Percentiles rank a stretch among this genome's conserved stretches.
These are phyloP conservation scores for Fonsecaea pugnacius DNA, from an alignment of 2,329 filamentous ascomycete genomes.

Conservation along the genomic window DNA sequence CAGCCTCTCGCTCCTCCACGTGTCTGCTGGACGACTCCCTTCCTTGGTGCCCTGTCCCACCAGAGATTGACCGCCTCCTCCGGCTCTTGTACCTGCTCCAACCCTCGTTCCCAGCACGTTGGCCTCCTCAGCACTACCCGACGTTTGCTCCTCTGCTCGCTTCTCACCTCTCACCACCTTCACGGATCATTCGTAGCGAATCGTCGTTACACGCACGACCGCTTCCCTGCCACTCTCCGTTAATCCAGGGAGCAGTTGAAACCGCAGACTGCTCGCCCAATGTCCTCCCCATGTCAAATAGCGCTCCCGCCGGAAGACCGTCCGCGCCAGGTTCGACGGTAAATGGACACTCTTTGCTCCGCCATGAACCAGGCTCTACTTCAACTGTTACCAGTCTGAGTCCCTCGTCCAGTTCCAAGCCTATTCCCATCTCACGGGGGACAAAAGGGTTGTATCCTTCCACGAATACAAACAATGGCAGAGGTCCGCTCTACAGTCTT, in stretches of 20 bases:
- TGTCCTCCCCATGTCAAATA: constrained; percentile 58
- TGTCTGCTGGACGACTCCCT: constrained; percentile 21
- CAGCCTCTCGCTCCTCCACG: constrained; percentile 36
- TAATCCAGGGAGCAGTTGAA: constrained; percentile 8
- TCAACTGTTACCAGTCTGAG: constrained; percentile 35
- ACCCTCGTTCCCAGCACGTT: constrained; percentile 26
- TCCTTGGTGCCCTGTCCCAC: constrained; percentile 9
- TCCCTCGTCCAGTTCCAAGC: constrained; percentile 43
- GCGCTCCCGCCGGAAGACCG: constrained; percentile 54
- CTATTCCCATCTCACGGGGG: constrained; percentile 41
- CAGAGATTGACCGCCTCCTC: constrained; percentile 28
- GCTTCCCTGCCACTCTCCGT: constrained; percentile 20
- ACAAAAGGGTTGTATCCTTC: constrained; percentile 26
- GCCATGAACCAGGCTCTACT: constrained; percentile 41
- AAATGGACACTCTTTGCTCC: constrained; percentile 38
- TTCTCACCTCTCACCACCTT: constrained; percentile 20
- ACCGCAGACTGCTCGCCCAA: constrained; percentile 45
- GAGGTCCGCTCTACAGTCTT: constrained; percentile 24
- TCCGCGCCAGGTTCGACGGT: constrained; percentile 44
- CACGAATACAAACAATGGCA: constrained; percentile 28
- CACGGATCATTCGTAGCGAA: constrained; percentile 30
- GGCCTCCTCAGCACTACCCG: constrained; percentile 22
- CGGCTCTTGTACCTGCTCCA: constrained; percentile 8
- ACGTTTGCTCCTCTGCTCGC: constrained; percentile 20
- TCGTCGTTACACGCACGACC: constrained; percentile 34